Evolutionary conservation across 495 filamentous ascomycete species (phyloP).

Genomic region (Jackrogersella multiformis): DNA sequence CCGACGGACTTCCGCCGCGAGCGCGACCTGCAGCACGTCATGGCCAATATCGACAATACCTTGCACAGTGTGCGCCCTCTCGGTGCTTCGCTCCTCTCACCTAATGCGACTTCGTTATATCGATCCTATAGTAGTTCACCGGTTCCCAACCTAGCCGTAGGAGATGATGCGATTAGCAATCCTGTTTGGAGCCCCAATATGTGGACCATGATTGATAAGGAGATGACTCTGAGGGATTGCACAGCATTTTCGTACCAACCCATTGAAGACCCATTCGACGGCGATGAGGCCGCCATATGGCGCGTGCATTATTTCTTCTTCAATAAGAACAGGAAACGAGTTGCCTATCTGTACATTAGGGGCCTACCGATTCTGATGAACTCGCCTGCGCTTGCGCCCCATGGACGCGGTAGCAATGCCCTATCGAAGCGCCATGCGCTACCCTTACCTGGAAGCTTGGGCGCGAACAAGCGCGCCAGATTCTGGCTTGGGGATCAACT

Average conservation of each 20-base stretch:
- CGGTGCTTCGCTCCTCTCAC: slow-evolving; percentile 43
- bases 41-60: slow-evolving; percentile 84
- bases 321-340: slow-evolving; percentile 90
- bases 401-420: slow-evolving; percentile 43
- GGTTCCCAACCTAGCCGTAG: slow-evolving; percentile 35
- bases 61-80: slow-evolving; percentile 83
- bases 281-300: slow-evolving; percentile 93
- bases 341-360: slow-evolving; percentile 90
- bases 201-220: slow-evolving; percentile 90
- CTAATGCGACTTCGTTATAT: slow-evolving; percentile 34
- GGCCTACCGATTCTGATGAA: slow-evolving; percentile 85
- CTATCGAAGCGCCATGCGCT: slow-evolving; percentile 49
- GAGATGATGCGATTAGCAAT: slow-evolving; percentile 43
- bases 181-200: slow-evolving; percentile 82
- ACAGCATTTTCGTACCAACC: slow-evolving; percentile 86
- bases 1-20: slow-evolving; percentile 89
- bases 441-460: slow-evolving; percentile 44
- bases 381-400: slow-evolving; percentile 59
- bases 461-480: slow-evolving; percentile 72
- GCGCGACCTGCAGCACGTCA: slow-evolving; percentile 75
- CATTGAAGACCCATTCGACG: slow-evolving; percentile 83
- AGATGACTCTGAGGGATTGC: slow-evolving; percentile 89
- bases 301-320: slow-evolving; percentile 97
- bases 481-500: slow-evolving; percentile 82
- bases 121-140: slow-evolving; percentile 46